Conservation (phyloP, 192 early-diverging fungal genomes). For the Tieghemiomyces parasiticus region DNA sequence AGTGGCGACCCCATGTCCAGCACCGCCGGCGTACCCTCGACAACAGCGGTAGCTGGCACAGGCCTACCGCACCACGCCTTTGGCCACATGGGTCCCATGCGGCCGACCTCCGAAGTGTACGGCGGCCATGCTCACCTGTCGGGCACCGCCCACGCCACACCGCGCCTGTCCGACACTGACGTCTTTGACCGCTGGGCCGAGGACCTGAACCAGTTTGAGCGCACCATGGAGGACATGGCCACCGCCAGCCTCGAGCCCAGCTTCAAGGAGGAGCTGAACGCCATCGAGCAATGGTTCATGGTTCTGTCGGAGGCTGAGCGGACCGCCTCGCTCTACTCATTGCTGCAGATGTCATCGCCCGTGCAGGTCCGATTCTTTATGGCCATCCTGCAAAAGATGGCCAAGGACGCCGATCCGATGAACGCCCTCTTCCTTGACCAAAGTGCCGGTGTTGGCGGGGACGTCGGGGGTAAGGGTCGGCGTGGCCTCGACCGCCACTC, state of each 20-base stretch:
- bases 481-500: constrained; percentile 21
- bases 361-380: constrained; percentile 93
- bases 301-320: constrained; percentile 80
- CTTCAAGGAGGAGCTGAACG: constrained; percentile 80
- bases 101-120: constrained; percentile 7
- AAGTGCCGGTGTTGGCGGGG: constrained; percentile 35
- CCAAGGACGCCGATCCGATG: constrained; percentile 67
- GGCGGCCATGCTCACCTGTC: too few species aligned
- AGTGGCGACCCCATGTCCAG: background rate
- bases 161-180: constrained; percentile 16
- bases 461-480: constrained; percentile 14
- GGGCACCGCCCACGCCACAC: background rate
- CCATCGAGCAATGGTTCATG: constrained; percentile 91
- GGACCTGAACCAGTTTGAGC: constrained; percentile 80
- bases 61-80: background rate
- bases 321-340: constrained; percentile 80
- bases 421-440: constrained; percentile 36
- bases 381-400: constrained; percentile 84
- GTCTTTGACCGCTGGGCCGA: constrained; percentile 86
- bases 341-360: constrained; percentile 78
- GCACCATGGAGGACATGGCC: constrained; percentile 85
- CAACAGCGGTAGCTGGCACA: too few species aligned
- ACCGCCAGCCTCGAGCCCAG: constrained; percentile 58
- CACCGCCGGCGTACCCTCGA: too few species aligned
- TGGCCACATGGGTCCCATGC: background rate